Conservation (phyloP, 2,329 filamentous ascomycete species). For the Curvularia spicifera region DNA sequence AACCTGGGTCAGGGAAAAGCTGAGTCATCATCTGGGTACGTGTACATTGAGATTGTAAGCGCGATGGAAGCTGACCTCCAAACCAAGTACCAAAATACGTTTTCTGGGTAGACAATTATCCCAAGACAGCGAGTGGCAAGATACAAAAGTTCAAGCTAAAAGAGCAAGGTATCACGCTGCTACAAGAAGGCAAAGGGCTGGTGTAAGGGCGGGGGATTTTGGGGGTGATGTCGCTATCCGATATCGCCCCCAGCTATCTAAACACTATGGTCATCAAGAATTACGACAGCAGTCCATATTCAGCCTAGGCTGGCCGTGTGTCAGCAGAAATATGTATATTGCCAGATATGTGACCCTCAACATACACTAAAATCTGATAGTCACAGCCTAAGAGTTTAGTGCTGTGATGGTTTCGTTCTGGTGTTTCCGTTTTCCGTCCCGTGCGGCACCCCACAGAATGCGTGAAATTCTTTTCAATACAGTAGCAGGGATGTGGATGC, state of each 20-base stretch:
- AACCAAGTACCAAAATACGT: constrained; percentile 73
- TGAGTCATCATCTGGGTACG: constrained; percentile 74
- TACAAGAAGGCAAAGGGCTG: constrained; percentile 34
- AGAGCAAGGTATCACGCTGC: constrained; percentile 61
- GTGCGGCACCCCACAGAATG: not conserved
- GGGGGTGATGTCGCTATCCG: too few relatives aligned
- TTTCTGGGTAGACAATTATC: constrained; percentile 85
- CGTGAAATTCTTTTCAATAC: not conserved
- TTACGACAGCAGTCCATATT: not conserved
- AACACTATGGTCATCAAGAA: not conserved
- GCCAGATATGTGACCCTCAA: not conserved
- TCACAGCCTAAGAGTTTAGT: not conserved
- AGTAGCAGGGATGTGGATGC: not conserved
- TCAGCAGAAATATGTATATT: not conserved
- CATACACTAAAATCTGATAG: not conserved
- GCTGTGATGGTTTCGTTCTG: not conserved
- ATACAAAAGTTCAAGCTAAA: constrained; percentile 91
- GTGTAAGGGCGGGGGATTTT: not conserved
- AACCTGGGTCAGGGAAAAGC: constrained; percentile 71
- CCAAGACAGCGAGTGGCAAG: constrained; percentile 96
- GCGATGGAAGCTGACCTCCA: not conserved
- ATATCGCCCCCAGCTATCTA: not conserved
- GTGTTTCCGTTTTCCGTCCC: not conserved
- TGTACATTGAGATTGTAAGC: constrained; percentile 13
- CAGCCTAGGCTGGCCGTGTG: not conserved